A percentile compares a stretch with the other conserved stretches of the same genome.
phyloP scores from a whole-genome alignment of 306 rosid species.

The Inga leiocalycina region DNA sequence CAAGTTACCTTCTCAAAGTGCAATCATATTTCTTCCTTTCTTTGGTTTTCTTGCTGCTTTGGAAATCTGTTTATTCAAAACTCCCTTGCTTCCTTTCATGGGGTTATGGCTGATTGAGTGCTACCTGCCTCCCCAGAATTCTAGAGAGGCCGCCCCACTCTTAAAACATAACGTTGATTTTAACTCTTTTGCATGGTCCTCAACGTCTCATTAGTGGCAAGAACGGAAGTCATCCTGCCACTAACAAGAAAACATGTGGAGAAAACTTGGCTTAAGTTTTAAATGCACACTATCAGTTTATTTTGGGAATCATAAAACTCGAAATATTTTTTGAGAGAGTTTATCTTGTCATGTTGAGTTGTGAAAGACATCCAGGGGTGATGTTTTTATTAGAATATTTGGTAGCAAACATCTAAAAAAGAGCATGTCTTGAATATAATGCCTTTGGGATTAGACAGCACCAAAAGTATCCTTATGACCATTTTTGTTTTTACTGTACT shows the following conservation, averaged over 20 bases:
- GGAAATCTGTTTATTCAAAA: not conserved
- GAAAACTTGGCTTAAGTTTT: not conserved
- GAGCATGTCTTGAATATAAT: not conserved
- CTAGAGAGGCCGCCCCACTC: constrained; percentile 1
- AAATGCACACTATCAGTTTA: not conserved
- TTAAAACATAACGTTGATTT: not conserved
- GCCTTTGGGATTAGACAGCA: not conserved
- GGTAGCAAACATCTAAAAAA: not conserved
- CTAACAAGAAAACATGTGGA: not conserved
- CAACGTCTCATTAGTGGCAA: not conserved
- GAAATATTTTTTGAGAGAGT: not conserved
- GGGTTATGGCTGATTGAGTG: not conserved
- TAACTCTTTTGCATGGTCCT: not conserved
- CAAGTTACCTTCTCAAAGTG: not conserved
- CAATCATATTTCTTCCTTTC: not conserved
- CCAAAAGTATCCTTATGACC: not conserved
- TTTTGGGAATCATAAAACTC: not conserved
- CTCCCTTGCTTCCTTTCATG: not conserved
- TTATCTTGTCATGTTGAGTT: not conserved
- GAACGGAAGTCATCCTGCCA: not conserved
- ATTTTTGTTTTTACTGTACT: not conserved
- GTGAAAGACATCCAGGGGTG: not conserved
- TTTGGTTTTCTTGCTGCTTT: constrained; percentile 1
- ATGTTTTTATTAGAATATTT: not conserved
- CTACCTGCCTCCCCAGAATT: not conserved